Evolutionary conservation across 2,329 filamentous ascomycete genomes (phyloP).

Genomic region (Xylariales sp.): DNA sequence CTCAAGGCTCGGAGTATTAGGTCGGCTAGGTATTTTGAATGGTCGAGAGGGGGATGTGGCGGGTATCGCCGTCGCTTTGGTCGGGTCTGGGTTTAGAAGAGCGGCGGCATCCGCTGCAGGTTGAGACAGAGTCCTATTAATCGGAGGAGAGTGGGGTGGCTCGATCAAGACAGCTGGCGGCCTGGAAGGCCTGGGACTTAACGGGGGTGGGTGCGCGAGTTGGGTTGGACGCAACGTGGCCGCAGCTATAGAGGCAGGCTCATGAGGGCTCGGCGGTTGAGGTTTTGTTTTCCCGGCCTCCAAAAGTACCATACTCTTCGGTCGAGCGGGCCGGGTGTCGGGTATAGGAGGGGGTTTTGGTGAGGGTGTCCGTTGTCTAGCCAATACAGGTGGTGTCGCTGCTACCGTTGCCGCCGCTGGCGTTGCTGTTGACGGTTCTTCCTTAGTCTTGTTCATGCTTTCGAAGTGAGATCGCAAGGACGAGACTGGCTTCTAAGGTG

Average conservation of each 20-base stretch:
- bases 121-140: slow-evolving; percentile 54
- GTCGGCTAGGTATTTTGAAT: slow-evolving; percentile 66
- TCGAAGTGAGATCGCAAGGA: slow-evolving; percentile 85
- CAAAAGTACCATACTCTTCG: slow-evolving; percentile 40
- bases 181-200: slow-evolving; percentile 57
- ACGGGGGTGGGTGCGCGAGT: slow-evolving; percentile 57
- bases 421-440: slow-evolving; percentile 50
- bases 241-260: slow-evolving; percentile 35
- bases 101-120: slow-evolving; percentile 56
- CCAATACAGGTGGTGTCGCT: slow-evolving; percentile 38
- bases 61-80: slow-evolving; percentile 56
- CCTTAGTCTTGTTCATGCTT: slow-evolving; percentile 70
- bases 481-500: slow-evolving; percentile 78
- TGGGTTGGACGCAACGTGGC: slow-evolving; percentile 57
- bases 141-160: slow-evolving; percentile 76
- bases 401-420: not conserved
- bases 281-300: slow-evolving; percentile 46
- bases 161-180: slow-evolving; percentile 76
- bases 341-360: slow-evolving; percentile 51
- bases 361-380: slow-evolving; percentile 50
- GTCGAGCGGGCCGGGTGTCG: slow-evolving; percentile 48
- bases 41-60: slow-evolving; percentile 55
- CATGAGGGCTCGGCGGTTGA: slow-evolving; percentile 40
- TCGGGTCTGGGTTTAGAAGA: slow-evolving; percentile 60
- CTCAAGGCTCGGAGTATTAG: slow-evolving; percentile 64